Percentiles rank a stretch among this genome's conserved stretches.
phyloP scores from a whole-genome alignment of 768 basidiomycete genomes.

The Kondoa subrosea region DNA sequence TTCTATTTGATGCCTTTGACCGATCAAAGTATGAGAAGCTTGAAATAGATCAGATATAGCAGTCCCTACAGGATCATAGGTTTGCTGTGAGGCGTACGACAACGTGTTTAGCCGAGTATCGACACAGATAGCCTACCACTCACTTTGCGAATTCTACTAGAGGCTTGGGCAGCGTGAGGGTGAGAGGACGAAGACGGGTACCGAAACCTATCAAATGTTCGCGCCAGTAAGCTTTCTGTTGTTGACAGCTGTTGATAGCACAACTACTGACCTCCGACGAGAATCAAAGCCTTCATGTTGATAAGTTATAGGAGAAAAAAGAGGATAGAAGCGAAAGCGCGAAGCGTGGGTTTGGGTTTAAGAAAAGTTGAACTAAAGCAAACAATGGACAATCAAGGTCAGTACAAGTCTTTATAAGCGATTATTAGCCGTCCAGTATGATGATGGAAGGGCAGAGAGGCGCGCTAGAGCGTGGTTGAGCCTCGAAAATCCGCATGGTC shows the following conservation, averaged over 20 bases:
- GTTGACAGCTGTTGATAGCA: not conserved
- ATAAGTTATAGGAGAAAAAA: not conserved
- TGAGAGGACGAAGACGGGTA: slow-evolving; percentile 38
- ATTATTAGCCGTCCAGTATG: too few species aligned
- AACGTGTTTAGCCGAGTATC: too few species aligned
- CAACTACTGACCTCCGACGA: slow-evolving; percentile 35
- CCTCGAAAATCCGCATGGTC: too few species aligned
- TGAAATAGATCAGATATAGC: not conserved
- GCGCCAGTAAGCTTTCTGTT: slow-evolving; percentile 4
- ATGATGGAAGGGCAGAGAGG: too few species aligned
- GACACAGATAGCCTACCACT: slow-evolving; percentile 11
- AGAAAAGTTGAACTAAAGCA: too few species aligned
- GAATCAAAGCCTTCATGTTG: slow-evolving; percentile 35
- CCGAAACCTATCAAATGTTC: slow-evolving; percentile 33
- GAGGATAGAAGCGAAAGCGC: slow-evolving; percentile 2
- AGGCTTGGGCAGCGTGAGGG: slow-evolving; percentile 38
- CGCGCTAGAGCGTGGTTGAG: too few species aligned
- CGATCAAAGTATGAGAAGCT: not conserved
- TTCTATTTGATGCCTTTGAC: slow-evolving; percentile 35
- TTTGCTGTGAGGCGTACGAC: slow-evolving; percentile 33
- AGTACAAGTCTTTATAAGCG: too few species aligned
- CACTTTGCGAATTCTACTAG: slow-evolving; percentile 31
- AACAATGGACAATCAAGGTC: too few species aligned
- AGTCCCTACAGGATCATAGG: slow-evolving; percentile 32
- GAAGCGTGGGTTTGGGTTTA: too few species aligned